These are phyloP conservation scores for Astrothelium macrocarpum DNA, from an alignment of 495 filamentous ascomycete genomes.

Conservation along the genomic window DNA sequence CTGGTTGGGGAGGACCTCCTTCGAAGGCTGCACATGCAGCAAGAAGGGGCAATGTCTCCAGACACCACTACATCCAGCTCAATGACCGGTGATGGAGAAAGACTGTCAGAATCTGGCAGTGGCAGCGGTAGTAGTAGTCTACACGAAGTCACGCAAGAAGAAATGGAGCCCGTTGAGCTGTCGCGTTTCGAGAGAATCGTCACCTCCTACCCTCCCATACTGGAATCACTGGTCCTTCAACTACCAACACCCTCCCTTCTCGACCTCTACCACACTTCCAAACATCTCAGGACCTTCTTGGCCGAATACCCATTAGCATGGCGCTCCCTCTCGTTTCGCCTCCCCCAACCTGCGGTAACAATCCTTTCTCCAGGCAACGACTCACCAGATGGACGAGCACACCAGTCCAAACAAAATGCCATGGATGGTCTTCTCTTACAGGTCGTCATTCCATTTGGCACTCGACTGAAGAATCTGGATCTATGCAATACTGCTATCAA, in stretches of 20 bases:
- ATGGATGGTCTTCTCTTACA: conserved; percentile 49
- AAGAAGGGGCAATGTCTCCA: conserved; percentile 21
- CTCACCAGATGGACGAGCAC: conserved; percentile 30
- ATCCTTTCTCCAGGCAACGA: conserved; percentile 23
- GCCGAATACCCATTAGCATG: conserved; percentile 51
- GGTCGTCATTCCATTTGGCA: conserved; percentile 46
- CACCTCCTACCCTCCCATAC: conserved; percentile 45
- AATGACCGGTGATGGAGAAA: conserved; percentile 1
- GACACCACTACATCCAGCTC: conserved; percentile 9
- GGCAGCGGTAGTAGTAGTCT: neutral
- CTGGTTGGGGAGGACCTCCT: conserved; percentile 20
- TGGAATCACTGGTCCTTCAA: conserved; percentile 50
- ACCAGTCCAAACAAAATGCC: conserved; percentile 47
- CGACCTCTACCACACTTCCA: conserved; percentile 49
- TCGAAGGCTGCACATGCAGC: conserved; percentile 15
- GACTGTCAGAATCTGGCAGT: conserved; percentile 9
- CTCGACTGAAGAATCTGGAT: conserved; percentile 46
- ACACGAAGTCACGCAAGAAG: neutral
- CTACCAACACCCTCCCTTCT: conserved; percentile 47
- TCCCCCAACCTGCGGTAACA: conserved; percentile 34
- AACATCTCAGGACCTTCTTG: conserved; percentile 46
- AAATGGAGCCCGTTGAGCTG: conserved; percentile 19
- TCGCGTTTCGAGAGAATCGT: conserved; percentile 45
- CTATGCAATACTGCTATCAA: conserved; percentile 54
- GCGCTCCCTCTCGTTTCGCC: conserved; percentile 50